Evolutionary conservation across 176 grass and related monocot genomes (phyloP).

Genomic region (Poa pratensis): DNA sequence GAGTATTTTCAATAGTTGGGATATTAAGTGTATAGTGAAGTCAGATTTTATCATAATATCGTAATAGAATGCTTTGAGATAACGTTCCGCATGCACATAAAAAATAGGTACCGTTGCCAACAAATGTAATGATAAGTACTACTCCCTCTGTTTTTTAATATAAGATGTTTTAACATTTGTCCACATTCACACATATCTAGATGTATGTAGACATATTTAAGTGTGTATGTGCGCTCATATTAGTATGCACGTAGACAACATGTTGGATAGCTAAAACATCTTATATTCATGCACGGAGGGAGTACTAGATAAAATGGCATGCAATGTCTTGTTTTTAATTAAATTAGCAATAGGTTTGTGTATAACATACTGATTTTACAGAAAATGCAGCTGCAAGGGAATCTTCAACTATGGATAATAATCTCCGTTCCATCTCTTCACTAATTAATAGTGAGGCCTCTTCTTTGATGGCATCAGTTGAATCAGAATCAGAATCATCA

Average conservation of each 20-base stretch:
- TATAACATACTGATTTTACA: slow-evolving; percentile 67
- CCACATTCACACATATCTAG: no score
- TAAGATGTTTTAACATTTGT: no score
- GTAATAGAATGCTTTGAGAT: not conserved
- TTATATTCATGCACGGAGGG: no score
- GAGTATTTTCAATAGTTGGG: not conserved
- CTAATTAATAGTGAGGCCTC: slow-evolving; percentile 61
- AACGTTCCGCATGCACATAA: not conserved
- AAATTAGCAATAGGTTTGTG: slow-evolving; percentile 18
- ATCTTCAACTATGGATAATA: slow-evolving; percentile 67
- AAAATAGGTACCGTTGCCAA: not conserved
- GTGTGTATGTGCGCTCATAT: no score
- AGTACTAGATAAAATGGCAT: not conserved
- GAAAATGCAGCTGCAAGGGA: slow-evolving; percentile 63
- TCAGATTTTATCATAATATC: slow-evolving; percentile 1
- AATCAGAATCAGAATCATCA: slow-evolving; percentile 41
- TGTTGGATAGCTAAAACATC: no score
- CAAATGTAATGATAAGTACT: not conserved
- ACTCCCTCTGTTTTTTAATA: no score
- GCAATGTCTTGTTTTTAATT: not conserved
- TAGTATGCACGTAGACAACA: no score
- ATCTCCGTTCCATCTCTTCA: slow-evolving; percentile 70
- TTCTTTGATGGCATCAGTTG: slow-evolving; percentile 50
- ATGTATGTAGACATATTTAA: no score
- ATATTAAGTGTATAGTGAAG: not conserved